Evolutionary conservation across 495 filamentous ascomycete species (phyloP).

Genomic region (Trichoderma reesei): DNA sequence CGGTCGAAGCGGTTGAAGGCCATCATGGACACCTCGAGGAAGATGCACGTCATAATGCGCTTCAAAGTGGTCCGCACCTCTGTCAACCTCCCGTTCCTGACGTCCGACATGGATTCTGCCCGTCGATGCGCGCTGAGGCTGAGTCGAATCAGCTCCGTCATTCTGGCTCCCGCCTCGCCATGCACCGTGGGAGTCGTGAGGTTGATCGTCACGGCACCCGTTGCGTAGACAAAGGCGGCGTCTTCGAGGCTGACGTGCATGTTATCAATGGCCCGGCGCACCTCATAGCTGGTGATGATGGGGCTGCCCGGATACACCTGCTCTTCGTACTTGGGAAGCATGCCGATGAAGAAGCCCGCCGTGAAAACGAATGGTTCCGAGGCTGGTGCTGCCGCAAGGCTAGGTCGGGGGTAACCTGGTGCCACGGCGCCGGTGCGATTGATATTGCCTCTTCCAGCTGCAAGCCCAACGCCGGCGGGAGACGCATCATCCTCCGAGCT

Average conservation of each 20-base stretch:
- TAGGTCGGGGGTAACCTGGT: not conserved
- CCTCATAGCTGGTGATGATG: constrained; percentile 10
- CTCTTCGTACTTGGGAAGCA: constrained; percentile 10
- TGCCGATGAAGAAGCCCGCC: constrained; percentile 10
- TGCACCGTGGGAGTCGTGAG: constrained; percentile 8
- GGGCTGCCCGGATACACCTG: constrained; percentile 11
- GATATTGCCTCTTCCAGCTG: not conserved
- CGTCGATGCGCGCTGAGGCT: not conserved
- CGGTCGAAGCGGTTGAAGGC: constrained; percentile 10
- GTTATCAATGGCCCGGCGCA: not conserved
- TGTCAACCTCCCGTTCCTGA: not conserved
- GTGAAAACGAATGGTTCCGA: not conserved
- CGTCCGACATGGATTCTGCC: not conserved
- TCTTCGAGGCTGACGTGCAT: constrained; percentile 2
- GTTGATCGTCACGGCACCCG: constrained; percentile 6
- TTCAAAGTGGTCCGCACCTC: constrained; percentile 7
- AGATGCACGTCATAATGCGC: constrained; percentile 13
- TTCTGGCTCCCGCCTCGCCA: not conserved
- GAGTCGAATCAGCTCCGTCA: constrained; percentile 6
- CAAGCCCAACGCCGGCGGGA: not conserved
- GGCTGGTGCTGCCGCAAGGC: not conserved
- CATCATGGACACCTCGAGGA: constrained; percentile 11
- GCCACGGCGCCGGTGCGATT: no score
- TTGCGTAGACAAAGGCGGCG: constrained; percentile 10
- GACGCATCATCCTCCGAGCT: not conserved